Evolutionary conservation across 2,329 filamentous ascomycete genomes (phyloP), one percentile per base, ranked within the genome.

Genomic region (Colletotrichum orchidophilum): DNA sequence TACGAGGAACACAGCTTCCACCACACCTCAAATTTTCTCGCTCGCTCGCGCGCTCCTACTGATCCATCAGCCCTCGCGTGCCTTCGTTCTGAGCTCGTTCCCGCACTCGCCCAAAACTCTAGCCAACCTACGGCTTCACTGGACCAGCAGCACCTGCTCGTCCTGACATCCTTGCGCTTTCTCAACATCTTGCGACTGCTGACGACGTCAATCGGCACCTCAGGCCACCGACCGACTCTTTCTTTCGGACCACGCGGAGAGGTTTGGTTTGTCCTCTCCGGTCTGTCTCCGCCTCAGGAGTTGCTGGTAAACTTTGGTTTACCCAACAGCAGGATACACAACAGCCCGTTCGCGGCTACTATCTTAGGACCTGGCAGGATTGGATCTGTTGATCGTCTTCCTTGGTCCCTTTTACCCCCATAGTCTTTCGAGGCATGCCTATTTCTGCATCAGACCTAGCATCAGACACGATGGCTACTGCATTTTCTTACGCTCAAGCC

Each of bases 401-500:
- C 52, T 58, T 68, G 59, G 64, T 71, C 58, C 53, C 15, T 59
- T 35, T 54, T 49, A 63, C 52, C 65, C 68, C 49, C 50, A 63
- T 54, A 63, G 53, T 64, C 39, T 58, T 64, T 59, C 24, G 42
- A 70, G 49, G 67, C 71, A 68, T 74, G 72, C 54, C 71, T 61
- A 71, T 72, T 39, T 49, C 21, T 66, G 63, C 53, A 60, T 50
- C 71, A 67, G 53, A 62, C 50, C 33, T 63, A 55, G 35, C 64
- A 52, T 64, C 63, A 66, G 73, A 76, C 75, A 77, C 76, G 60
- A 90, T 90, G 88, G 87, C 87, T 74, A 81, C 82, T 70, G 77
- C 90, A 39, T 97, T 98, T 81, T 98, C 96, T 71, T 98, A 98
- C 83, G 96, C 96, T 77, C 95, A 97, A 87, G 96, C 96, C 79